phyloP scores from a whole-genome alignment of 2,329 filamentous ascomycete species.

The Verticillium longisporum region DNA sequence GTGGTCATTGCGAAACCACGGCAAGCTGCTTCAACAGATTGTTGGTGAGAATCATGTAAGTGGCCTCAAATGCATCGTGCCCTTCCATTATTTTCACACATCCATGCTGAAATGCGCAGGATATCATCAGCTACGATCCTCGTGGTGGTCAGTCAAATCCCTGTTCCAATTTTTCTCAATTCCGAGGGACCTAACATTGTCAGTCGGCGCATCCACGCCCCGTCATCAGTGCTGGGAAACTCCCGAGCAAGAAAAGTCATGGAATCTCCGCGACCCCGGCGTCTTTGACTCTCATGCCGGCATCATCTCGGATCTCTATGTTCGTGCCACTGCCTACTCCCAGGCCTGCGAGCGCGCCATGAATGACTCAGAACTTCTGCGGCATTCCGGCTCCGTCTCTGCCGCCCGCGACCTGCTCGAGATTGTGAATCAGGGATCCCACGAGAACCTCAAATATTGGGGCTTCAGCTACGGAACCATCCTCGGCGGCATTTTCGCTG shows the following conservation, averaged over 20 bases:
- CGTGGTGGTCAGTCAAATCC: slow-evolving; percentile 29
- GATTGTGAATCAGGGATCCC: slow-evolving; percentile 32
- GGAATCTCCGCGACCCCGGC: slow-evolving; percentile 34
- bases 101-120: slow-evolving; percentile 17
- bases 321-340: slow-evolving; percentile 32
- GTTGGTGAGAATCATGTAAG: slow-evolving; percentile 38
- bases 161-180: neutral
- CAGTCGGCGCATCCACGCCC: slow-evolving; percentile 41
- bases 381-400: slow-evolving; percentile 35
- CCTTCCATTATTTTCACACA: too few species aligned
- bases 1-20: slow-evolving; percentile 22
- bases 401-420: slow-evolving; percentile 41
- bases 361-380: slow-evolving; percentile 27
- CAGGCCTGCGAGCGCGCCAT: slow-evolving; percentile 33
- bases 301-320: slow-evolving; percentile 36
- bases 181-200: neutral
- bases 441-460: slow-evolving; percentile 41
- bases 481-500: slow-evolving; percentile 44
- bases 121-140: slow-evolving; percentile 45
- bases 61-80: neutral
- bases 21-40: slow-evolving; percentile 30
- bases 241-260: slow-evolving; percentile 31
- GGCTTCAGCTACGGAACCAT: slow-evolving; percentile 49
- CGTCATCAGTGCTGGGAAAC: slow-evolving; percentile 44
- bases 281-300: slow-evolving; percentile 39